Base-by-base conservation (phyloP, 2,329 filamentous ascomycete species). In the Aureobasidium melanogenum region DNA sequence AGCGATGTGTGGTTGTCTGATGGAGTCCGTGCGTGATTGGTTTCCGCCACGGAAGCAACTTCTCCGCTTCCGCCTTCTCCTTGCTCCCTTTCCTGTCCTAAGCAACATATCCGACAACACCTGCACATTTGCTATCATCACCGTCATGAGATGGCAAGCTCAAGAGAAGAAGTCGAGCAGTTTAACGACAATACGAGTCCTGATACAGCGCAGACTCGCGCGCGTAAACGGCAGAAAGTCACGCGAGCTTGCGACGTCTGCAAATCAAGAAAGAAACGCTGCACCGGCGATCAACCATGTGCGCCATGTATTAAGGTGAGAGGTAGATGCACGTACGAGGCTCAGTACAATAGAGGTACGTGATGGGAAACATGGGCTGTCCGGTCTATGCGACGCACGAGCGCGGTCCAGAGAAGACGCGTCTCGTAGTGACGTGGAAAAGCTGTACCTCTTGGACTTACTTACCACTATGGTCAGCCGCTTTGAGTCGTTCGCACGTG, bases 241-340 rank as follows among this genome's bases (percentile, higher is more conserved):
- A 63, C 61, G 9, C 54, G 64, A 62, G 70, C 71, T 12, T 72
- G 71, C 62, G 71, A 72, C 61, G 63, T 61, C 24, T 72, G 70
- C 65, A 71, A 71, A 58, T 54, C 66, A 24, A 71, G 73, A 54
- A 77, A 78, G 66, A 72, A 73, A 52, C 70, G 72, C 55, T 78
- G 76, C 64, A 72, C 68, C 38, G 76, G 76, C 5, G 72, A 70
- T 22, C 67, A 72, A 34, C 76, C 76, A 2, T 79, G 76, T 60
- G 64, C 66, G 12, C 66, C 73, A 1, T 78, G 76, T 63, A 65
- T 64, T 38, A 63, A 64, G 36, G 67, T 69, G 19, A 69, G 66
- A 28, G 64, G 66, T 7, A 63, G 64, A 15, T 83, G 80, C 68
- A 77, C 78, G 19, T 83, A 79, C 64, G 76, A 77, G 26, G 79